Base-by-base conservation (phyloP, 352 stramenopile species). In the Phytophthora agathidicida region DNA sequence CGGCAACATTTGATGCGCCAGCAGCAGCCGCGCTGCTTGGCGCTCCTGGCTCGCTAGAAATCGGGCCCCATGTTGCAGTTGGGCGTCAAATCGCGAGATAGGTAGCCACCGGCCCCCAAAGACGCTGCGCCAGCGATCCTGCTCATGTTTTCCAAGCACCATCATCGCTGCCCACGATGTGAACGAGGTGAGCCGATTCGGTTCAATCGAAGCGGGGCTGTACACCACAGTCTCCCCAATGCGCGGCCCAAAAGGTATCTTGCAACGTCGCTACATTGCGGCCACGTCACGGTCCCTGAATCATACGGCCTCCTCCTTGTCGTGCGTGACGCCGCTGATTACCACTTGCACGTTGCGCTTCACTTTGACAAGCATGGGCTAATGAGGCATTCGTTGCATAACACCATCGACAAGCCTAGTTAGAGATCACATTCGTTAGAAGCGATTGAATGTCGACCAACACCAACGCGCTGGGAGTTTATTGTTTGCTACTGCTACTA, bases 41-140 rank as follows among this genome's bases (percentile, higher is more conserved):
- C 11, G 37, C 54, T 26, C 44, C 10, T 7, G 16, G 16, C 30
- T 57, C 19, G 37, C 31, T 60, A 68, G 24, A 64, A 42, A 59
- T 53, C 28, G 53, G 37, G 31, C 52, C n/a, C 20, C 39, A 46
- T 3, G 52, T 60, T 65, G 53, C 48, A 67, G 53, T 71, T 66
- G 24, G 36, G 10, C 20, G 17, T 55, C 62, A 63, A 68, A 71
- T 68, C 50, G 20, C 17, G 36, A 32, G 55, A 70, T 56, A 42
- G n/a, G 61, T 57, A 65, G 53, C 60, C 53, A 64, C 45, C 16
- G 37, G 23, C 28, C 27, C 22, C 51, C 61, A 70, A 65, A 70
- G 54, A 65, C 41, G 24, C 41, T 37, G 35, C 45, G 24, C 39
- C 38, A 28, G 33, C 33, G 53, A 68, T 30, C 33, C 31, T 60